These are phyloP conservation scores for Mucuna pruriens DNA, from an alignment of 306 rosid genomes.

Conservation along the genomic window DNA sequence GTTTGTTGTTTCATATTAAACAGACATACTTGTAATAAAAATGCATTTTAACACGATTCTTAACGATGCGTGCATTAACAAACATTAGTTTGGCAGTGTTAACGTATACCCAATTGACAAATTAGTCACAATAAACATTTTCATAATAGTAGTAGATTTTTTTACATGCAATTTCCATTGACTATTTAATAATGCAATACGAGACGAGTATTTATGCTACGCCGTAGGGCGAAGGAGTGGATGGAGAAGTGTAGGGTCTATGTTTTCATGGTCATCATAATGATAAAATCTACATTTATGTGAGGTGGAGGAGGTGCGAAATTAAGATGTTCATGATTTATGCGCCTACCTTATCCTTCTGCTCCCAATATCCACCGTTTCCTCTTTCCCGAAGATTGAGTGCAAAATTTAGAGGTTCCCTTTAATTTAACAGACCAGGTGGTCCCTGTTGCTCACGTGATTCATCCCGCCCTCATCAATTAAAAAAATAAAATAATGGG, in stretches of 20 bases:
- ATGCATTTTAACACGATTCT: too few species aligned
- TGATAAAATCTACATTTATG: background rate
- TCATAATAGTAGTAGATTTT: too few species aligned
- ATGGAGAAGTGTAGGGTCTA: background rate
- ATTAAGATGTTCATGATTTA: conserved; percentile 32
- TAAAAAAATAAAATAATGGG: background rate
- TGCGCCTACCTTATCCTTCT: conserved; percentile 18
- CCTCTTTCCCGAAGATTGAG: conserved; percentile 44
- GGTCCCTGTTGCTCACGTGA: conserved; percentile 73
- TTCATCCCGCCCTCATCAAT: conserved; percentile 34
- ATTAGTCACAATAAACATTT: too few species aligned
- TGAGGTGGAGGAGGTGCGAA: conserved; percentile 18
- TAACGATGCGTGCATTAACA: too few species aligned
- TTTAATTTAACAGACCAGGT: conserved; percentile 33
- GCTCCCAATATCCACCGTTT: conserved; percentile 28
- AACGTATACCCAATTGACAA: too few species aligned
- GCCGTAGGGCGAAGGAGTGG: too few species aligned
- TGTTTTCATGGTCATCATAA: background rate
- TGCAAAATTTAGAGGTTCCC: conserved; percentile 13
- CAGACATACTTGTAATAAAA: too few species aligned
- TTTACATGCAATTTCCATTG: too few species aligned
- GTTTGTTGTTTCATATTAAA: too few species aligned
- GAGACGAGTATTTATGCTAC: too few species aligned
- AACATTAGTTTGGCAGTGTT: too few species aligned
- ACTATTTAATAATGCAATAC: too few species aligned